Evolutionary conservation across 1,284 basidiomycete genomes (phyloP).

Genomic region (Polyporus tsugae): DNA sequence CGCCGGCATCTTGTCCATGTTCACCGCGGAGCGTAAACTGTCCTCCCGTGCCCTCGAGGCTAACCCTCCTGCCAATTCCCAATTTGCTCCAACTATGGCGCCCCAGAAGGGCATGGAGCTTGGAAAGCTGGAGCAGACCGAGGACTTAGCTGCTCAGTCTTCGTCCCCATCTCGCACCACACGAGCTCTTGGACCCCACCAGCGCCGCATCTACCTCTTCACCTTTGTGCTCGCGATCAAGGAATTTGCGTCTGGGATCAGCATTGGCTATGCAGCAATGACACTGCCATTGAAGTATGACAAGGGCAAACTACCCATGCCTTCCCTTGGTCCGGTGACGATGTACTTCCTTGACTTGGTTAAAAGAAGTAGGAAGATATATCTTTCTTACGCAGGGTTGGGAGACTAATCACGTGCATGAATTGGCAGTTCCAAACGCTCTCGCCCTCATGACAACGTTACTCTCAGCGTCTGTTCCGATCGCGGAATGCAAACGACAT

Average conservation of each 20-base stretch:
- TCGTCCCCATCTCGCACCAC: not conserved
- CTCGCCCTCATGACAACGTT: conserved; percentile 1
- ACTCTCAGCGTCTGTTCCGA: not conserved
- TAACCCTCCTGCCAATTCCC: not conserved
- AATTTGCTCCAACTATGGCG: not conserved
- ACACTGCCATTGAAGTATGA: not conserved
- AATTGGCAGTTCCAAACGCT: not conserved
- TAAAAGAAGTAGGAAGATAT: not conserved
- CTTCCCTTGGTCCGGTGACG: not conserved
- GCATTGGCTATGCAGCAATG: not conserved
- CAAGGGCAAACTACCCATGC: not conserved
- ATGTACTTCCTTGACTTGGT: not conserved
- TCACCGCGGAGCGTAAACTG: not conserved
- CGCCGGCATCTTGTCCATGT: not conserved
- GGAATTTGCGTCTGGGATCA: not conserved
- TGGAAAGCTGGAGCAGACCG: not conserved
- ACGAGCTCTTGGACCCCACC: not conserved
- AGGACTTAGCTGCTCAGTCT: not conserved
- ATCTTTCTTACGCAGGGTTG: too few relatives aligned
- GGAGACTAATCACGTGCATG: not conserved
- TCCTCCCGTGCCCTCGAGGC: not conserved
- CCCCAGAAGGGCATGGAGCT: not conserved
- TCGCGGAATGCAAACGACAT: not conserved
- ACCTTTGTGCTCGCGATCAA: not conserved
- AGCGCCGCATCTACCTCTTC: not conserved